These are phyloP conservation scores for Penicillium concentricum DNA, from an alignment of 2,329 filamentous ascomycete genomes.

Conservation along the genomic window DNA sequence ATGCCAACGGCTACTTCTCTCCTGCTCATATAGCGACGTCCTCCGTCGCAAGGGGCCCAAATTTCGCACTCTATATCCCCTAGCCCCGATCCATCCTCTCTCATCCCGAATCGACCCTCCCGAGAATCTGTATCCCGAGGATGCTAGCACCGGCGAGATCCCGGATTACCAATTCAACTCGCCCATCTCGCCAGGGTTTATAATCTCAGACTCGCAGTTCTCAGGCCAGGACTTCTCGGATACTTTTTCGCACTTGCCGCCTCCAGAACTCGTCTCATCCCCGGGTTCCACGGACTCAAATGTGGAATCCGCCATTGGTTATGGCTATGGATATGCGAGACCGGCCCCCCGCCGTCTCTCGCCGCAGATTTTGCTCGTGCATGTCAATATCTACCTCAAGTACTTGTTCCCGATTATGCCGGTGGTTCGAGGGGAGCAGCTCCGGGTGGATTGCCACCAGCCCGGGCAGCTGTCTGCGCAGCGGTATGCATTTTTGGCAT, in stretches of 20 bases:
- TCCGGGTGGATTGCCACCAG: conserved; percentile 45
- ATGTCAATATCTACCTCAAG: conserved; percentile 44
- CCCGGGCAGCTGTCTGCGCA: conserved; percentile 51
- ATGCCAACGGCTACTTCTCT: conserved; percentile 37
- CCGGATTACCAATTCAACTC: conserved; percentile 24
- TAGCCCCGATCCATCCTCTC: conserved; percentile 35
- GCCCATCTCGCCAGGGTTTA: conserved; percentile 28
- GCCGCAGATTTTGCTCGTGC: conserved; percentile 35
- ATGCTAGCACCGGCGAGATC: conserved; percentile 10
- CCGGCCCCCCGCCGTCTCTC: conserved; percentile 29
- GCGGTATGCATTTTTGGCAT: conserved; percentile 43
- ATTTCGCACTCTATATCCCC: conserved; percentile 39
- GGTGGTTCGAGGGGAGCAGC: conserved; percentile 37
- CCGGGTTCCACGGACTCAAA: conserved; percentile 35
- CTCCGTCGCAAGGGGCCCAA: conserved; percentile 42
- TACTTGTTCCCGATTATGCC: conserved; percentile 47
- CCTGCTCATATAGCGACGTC: conserved; percentile 42
- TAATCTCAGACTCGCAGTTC: conserved; percentile 26
- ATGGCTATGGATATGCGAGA: background rate
- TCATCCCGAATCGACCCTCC: conserved; percentile 20
- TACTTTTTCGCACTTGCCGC: conserved; percentile 29
- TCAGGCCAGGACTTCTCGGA: conserved; percentile 25
- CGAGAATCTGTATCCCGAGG: conserved; percentile 19
- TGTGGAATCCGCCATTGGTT: conserved; percentile 26
- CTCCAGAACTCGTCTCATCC: conserved; percentile 35